Conservation (phyloP, 208 protist species). For the Leishmania braziliensis region DNA sequence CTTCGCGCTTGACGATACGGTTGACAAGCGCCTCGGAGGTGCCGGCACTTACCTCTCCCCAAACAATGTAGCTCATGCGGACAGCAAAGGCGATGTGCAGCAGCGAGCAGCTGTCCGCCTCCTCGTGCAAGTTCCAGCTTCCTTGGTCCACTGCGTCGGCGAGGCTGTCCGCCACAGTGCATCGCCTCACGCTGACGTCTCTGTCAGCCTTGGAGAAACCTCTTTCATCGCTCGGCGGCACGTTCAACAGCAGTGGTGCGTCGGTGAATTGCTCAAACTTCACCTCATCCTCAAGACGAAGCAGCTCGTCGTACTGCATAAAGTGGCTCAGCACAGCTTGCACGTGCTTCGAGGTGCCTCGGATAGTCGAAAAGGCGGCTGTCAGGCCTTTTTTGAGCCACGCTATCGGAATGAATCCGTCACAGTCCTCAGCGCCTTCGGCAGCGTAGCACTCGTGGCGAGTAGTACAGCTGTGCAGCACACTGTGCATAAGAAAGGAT, state of each 20-base stretch:
- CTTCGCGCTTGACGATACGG: slow-evolving; percentile 15
- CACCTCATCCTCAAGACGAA: slow-evolving; percentile 68
- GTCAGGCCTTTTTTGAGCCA: slow-evolving; percentile 50
- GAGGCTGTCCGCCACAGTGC: neutral
- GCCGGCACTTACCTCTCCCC: slow-evolving; percentile 42
- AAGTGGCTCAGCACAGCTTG: slow-evolving; percentile 70
- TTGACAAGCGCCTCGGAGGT: slow-evolving; percentile 15
- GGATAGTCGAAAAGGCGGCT: slow-evolving; percentile 31
- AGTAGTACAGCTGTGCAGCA: slow-evolving; percentile 43
- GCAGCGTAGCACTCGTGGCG: slow-evolving; percentile 47
- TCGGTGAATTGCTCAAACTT: slow-evolving; percentile 79
- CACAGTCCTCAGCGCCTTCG: slow-evolving; percentile 64
- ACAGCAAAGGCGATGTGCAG: slow-evolving; percentile 68
- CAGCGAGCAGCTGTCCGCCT: slow-evolving; percentile 75
- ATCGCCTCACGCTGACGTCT: neutral
- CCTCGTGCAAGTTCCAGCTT: slow-evolving; percentile 68
- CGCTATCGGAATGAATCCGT: slow-evolving; percentile 66
- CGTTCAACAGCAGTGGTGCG: slow-evolving; percentile 71
- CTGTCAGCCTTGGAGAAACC: neutral
- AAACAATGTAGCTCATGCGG: slow-evolving; percentile 82
- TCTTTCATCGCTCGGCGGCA: neutral
- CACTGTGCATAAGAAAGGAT: slow-evolving; percentile 53
- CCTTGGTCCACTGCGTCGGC: slow-evolving; percentile 18
- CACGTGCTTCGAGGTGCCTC: slow-evolving; percentile 39
- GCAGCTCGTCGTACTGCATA: slow-evolving; percentile 62